Evolutionary conservation across 2,329 filamentous ascomycete genomes (phyloP).

Genomic region (Aspergillus tubingensis): DNA sequence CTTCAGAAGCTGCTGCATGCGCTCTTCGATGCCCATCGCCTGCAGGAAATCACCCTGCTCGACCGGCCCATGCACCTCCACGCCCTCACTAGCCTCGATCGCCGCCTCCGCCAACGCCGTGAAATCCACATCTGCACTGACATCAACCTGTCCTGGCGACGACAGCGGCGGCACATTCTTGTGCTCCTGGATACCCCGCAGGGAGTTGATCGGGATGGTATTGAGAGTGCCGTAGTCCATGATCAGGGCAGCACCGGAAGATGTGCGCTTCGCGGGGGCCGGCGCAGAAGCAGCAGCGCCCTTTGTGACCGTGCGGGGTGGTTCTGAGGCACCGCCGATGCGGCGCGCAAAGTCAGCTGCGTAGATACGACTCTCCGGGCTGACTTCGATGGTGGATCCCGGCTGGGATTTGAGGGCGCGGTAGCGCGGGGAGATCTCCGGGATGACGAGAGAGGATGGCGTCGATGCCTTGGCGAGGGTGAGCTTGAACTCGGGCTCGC

Average conservation of each 20-base stretch:
- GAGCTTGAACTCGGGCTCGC: slow-evolving; percentile 81
- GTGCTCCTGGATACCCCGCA: slow-evolving; percentile 84
- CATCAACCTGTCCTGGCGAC: slow-evolving; percentile 78
- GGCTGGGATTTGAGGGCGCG: slow-evolving; percentile 67
- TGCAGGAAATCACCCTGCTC: slow-evolving; percentile 79
- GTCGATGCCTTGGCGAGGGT: slow-evolving; percentile 74
- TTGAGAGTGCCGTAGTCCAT: slow-evolving; percentile 86
- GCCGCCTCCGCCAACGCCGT: slow-evolving; percentile 80
- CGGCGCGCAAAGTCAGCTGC: slow-evolving; percentile 77
- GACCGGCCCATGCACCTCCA: slow-evolving; percentile 91
- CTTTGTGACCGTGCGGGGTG: slow-evolving; percentile 22
- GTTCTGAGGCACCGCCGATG: slow-evolving; percentile 69
- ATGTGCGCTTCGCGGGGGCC: slow-evolving; percentile 56
- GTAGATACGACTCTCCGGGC: slow-evolving; percentile 81
- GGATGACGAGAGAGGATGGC: slow-evolving; percentile 80
- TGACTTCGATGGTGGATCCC: slow-evolving; percentile 81
- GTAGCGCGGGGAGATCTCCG: slow-evolving; percentile 78
- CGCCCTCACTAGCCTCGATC: slow-evolving; percentile 69
- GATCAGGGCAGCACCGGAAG: slow-evolving; percentile 87
- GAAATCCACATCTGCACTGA: slow-evolving; percentile 94
- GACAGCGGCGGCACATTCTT: slow-evolving; percentile 75
- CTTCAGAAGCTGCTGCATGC: slow-evolving; percentile 67
- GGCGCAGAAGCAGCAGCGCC: slow-evolving; percentile 18
- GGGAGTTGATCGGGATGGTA: slow-evolving; percentile 81
- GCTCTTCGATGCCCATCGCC: slow-evolving; percentile 78